Evolutionary conservation across 83 land plant genomes (phyloP).

Genomic region (Diphasiastrum complanatum): DNA sequence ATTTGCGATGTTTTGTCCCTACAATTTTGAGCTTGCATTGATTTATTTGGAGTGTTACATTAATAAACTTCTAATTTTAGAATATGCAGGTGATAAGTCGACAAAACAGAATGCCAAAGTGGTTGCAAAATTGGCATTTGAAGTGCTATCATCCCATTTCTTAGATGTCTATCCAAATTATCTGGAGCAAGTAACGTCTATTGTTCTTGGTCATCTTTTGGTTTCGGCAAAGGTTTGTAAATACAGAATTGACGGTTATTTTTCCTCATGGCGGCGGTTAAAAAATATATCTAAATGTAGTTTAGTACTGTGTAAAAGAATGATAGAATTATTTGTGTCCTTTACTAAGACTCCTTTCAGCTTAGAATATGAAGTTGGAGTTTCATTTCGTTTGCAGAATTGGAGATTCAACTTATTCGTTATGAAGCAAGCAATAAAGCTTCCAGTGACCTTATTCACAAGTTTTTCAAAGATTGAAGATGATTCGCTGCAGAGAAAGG

Average conservation of each 20-base stretch:
- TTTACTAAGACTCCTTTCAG: not conserved
- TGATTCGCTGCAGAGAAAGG: slow-evolving; percentile 16
- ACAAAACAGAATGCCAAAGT: slow-evolving; percentile 29
- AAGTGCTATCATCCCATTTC: slow-evolving; percentile 23
- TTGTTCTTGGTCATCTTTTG: slow-evolving; percentile 46
- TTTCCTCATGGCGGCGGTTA: not conserved
- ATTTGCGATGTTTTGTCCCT: too few relatives aligned
- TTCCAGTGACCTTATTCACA: slow-evolving; percentile 45
- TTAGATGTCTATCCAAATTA: slow-evolving; percentile 14
- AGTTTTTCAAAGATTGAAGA: slow-evolving; percentile 23
- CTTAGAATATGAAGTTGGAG: not conserved
- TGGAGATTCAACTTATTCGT: slow-evolving; percentile 53
- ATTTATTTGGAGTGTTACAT: not conserved
- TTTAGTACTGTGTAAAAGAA: too few relatives aligned
- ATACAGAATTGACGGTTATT: not conserved
- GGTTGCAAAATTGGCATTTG: slow-evolving; percentile 38
- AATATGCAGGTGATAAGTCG: slow-evolving; percentile 14
- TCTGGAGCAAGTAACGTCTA: slow-evolving; percentile 30
- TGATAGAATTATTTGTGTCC: too few relatives aligned
- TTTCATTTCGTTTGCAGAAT: slow-evolving; percentile 34
- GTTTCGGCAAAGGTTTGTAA: slow-evolving; percentile 44
- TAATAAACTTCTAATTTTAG: not conserved
- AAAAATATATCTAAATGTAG: too few relatives aligned
- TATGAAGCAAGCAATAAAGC: slow-evolving; percentile 35
- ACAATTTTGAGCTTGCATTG: not conserved